phyloP scores from a whole-genome alignment of 768 basidiomycete genomes.

The Piloderma croceum region DNA sequence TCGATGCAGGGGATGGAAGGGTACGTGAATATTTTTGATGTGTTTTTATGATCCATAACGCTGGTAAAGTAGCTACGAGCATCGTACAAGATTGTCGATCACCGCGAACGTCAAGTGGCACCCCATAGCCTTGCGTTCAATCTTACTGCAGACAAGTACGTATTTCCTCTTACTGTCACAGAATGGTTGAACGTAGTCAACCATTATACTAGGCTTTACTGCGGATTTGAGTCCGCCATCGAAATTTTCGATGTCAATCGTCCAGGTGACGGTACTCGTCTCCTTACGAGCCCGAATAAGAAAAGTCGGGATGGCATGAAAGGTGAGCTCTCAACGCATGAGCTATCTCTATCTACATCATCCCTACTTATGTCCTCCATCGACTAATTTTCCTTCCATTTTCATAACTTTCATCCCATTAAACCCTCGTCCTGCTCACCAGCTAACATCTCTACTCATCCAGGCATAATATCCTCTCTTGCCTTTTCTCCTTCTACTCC shows the following conservation, averaged over 20 bases:
- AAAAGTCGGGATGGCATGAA: constrained; percentile 84
- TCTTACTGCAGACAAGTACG: constrained; percentile 56
- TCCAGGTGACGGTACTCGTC: constrained; percentile 69
- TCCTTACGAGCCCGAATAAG: constrained; percentile 66
- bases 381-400: not conserved
- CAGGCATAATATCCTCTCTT: constrained; percentile 83
- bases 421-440: too few species aligned
- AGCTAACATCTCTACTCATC: constrained; percentile 1
- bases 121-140: constrained; percentile 84
- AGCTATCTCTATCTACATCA: not conserved
- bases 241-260: constrained; percentile 74
- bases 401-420: constrained; percentile 4
- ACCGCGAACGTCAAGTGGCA: constrained; percentile 85
- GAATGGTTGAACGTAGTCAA: not conserved
- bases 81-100: constrained; percentile 88
- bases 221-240: constrained; percentile 81
- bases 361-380: too few species aligned
- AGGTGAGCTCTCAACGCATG: constrained; percentile 39
- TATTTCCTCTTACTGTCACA: not conserved
- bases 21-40: constrained; percentile 36
- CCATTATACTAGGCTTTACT: constrained; percentile 57
- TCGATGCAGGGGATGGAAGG: constrained; percentile 74
- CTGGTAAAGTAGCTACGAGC: constrained; percentile 63
- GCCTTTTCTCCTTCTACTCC: constrained; percentile 64
- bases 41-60: not conserved